These are phyloP conservation scores for Daphne laureola DNA, from an alignment of 441 rosid genomes.

Conservation along the genomic window DNA sequence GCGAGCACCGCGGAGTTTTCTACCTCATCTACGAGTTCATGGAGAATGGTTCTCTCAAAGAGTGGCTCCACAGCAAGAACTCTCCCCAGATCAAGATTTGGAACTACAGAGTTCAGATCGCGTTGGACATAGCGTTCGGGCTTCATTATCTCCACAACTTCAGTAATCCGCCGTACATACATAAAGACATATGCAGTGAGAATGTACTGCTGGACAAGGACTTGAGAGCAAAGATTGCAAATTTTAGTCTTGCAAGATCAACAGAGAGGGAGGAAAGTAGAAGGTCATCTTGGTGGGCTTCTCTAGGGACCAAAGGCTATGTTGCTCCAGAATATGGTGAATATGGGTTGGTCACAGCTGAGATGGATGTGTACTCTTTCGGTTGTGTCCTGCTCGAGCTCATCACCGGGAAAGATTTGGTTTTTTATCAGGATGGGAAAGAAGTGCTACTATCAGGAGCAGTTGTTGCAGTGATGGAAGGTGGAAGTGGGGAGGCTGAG, in stretches of 20 bases:
- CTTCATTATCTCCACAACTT: constrained; percentile 72
- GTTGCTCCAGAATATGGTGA: constrained; percentile 30
- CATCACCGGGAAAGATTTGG: constrained; percentile 27
- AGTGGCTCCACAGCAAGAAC: constrained; percentile 42
- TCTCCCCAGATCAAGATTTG: constrained; percentile 33
- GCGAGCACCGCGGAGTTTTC: constrained; percentile 52
- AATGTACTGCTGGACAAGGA: constrained; percentile 51
- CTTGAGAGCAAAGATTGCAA: constrained; percentile 65
- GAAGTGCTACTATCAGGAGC: constrained; percentile 20
- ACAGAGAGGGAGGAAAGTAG: constrained; percentile 31
- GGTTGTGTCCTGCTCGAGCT: constrained; percentile 31
- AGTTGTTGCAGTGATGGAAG: constrained; percentile 16
- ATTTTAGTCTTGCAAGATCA: constrained; percentile 50
- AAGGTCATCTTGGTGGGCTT: constrained; percentile 56
- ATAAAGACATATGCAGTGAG: constrained; percentile 45
- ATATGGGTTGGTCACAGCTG: constrained; percentile 24
- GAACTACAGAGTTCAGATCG: constrained; percentile 54
- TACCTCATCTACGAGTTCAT: constrained; percentile 70
- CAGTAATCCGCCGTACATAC: constrained; percentile 56
- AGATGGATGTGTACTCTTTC: constrained; percentile 33
- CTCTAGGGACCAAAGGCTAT: constrained; percentile 62
- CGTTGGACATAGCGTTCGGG: constrained; percentile 63
- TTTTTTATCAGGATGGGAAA: constrained; percentile 18
- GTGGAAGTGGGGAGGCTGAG: constrained; percentile 16
- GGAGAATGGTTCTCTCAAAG: constrained; percentile 50